Base-by-base conservation (phyloP, 495 filamentous ascomycete genomes). In the Aspergillus sclerotiicarbonarius region DNA sequence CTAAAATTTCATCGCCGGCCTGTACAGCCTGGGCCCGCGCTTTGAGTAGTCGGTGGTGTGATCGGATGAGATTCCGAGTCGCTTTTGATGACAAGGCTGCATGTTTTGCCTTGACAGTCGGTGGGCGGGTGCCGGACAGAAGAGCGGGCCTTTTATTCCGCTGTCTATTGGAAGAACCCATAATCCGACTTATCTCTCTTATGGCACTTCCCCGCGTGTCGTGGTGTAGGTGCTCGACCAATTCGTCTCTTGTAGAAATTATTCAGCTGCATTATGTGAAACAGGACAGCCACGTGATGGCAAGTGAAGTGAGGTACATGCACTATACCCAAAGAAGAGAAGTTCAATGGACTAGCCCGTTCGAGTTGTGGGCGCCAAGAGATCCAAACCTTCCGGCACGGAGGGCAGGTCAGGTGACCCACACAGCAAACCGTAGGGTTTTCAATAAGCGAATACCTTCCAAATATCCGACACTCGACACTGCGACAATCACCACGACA, bases 21-120 rank as follows among this genome's bases (percentile, higher is more conserved):
- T 78, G 68, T 9, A 84, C 41, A 16, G 94, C 94, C 63, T 87
- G 83, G 6, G 83, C 80, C 48, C 84, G 82, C 44, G 81, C 75
- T 76, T 97, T 98, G 62, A 92, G 82, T 37, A 98, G 81, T 29
- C 83, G 82, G 68, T 99, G 94, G 68, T 96, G 90, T 30, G 81
- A 82, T 59, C 90, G 87, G 64, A 99, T 96, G 53, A 96, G 76
- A 53, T 83, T 82, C 54, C 91, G 86, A 6, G 90, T 92, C 29
- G 85, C 83, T 65, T 89, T 91, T 47, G 91, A 84, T 15, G 92
- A 91, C 39, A 96, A 82, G n/a, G 79, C 71, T 46, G 77, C 65
- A 18, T 80, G 76, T 54, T 81, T 82, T 6, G 77, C 68, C 55
- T 70, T 74, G 60, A 66, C 61, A 51, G 68, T 76, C 35, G 86